These are phyloP conservation scores for Trypanosoma lewisi DNA, from an alignment of 208 protist genomes.

Conservation along the genomic window DNA sequence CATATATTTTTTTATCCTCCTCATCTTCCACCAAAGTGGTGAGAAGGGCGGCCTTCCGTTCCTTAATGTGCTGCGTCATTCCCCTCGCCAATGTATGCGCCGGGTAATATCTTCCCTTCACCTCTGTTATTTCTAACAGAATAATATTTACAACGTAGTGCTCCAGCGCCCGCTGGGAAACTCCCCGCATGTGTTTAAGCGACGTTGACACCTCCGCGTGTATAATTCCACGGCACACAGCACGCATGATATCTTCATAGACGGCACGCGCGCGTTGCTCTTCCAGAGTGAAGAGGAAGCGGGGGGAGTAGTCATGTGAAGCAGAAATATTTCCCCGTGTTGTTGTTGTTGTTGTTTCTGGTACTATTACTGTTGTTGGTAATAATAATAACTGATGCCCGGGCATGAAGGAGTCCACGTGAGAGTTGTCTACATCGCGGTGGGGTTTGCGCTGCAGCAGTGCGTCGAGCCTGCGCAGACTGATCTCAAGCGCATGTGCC, in stretches of 20 bases:
- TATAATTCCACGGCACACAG: constrained; percentile 28
- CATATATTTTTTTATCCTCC: constrained; percentile 32
- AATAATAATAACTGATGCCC: no score
- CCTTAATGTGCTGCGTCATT: constrained; percentile 42
- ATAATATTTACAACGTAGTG: constrained; percentile 38
- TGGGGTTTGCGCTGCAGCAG: no score
- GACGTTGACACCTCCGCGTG: constrained; percentile 17
- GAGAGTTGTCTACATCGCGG: no score
- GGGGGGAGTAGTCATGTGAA: no score
- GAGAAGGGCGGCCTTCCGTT: constrained; percentile 29
- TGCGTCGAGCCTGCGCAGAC: no score
- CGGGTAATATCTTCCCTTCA: background rate
- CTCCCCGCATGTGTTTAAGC: constrained; percentile 14
- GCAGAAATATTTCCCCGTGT: no score
- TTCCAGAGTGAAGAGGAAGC: background rate
- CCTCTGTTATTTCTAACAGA: constrained; percentile 8
- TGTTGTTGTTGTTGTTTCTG: background rate
- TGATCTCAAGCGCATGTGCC: no score
- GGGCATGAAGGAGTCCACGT: no score
- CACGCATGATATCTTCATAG: constrained; percentile 40
- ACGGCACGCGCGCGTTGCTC: constrained; percentile 36
- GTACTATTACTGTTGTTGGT: no score
- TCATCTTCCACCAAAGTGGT: constrained; percentile 33
- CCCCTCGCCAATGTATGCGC: constrained; percentile 21
- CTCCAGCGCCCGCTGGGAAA: constrained; percentile 35